phyloP scores from a whole-genome alignment of 1,284 basidiomycete species.

The Tilletia walkeri region DNA sequence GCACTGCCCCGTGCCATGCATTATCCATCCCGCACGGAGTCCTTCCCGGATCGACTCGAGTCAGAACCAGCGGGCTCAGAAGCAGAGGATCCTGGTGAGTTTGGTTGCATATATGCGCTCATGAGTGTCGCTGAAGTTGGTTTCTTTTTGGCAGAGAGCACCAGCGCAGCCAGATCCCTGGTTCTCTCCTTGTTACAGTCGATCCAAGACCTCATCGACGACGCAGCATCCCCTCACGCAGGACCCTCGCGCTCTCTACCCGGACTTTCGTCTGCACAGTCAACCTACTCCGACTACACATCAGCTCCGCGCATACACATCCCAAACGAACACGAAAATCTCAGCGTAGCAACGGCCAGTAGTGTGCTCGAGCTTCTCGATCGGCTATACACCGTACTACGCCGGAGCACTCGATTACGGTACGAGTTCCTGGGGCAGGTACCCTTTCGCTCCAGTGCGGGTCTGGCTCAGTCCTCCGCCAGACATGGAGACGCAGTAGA shows the following conservation, averaged over 20 bases:
- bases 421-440: conserved; percentile 63
- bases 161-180: background rate
- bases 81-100: conserved; percentile 1
- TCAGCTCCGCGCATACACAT: conserved; percentile 56
- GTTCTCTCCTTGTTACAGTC: background rate
- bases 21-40: background rate
- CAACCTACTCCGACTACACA: conserved; percentile 75
- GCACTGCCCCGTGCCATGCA: background rate
- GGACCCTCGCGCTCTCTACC: background rate
- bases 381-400: conserved; percentile 69
- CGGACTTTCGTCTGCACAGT: conserved; percentile 50
- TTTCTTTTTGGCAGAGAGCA: no score
- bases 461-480: conserved; percentile 57
- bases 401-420: conserved; percentile 71
- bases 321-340: conserved; percentile 30
- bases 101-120: no score
- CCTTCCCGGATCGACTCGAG: background rate
- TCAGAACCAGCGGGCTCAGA: background rate
- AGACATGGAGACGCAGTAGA: conserved; percentile 51
- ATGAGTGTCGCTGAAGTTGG: no score
- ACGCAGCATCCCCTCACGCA: background rate
- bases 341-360: conserved; percentile 66
- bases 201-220: background rate
- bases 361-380: conserved; percentile 59
- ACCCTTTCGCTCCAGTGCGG: background rate